Evolutionary conservation across 768 basidiomycete genomes (phyloP).

Genomic region (Tricholoma sp.): DNA sequence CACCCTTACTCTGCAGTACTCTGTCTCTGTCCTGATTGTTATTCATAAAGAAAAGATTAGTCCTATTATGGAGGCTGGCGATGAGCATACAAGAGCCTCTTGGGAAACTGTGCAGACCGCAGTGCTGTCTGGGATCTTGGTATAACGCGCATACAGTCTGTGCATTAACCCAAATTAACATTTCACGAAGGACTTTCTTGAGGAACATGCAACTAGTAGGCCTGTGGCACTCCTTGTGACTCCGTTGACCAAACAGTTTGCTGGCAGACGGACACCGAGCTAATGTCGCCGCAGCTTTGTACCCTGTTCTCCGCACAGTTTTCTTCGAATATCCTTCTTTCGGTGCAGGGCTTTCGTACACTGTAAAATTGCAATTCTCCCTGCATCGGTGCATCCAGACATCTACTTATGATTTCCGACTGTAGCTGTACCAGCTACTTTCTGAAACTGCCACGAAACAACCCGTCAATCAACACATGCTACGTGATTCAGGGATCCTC

Average conservation of each 20-base stretch:
- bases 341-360: conserved; percentile 18
- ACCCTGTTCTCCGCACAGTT: conserved; percentile 19
- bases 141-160: conserved; percentile 15
- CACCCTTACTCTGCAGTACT: conserved; percentile 33
- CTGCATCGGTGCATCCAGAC: neutral
- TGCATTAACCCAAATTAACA: neutral
- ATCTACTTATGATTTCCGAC: neutral
- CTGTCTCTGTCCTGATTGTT: conserved; percentile 32
- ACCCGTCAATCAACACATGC: conserved; percentile 34
- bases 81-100: conserved; percentile 11
- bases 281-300: conserved; percentile 17
- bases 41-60: conserved; percentile 35
- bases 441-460: conserved; percentile 41
- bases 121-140: conserved; percentile 50
- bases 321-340: conserved; percentile 8
- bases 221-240: neutral
- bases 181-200: conserved; percentile 24
- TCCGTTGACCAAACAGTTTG: conserved; percentile 19
- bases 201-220: conserved; percentile 23
- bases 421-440: conserved; percentile 49
- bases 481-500: conserved; percentile 39
- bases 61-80: conserved; percentile 15
- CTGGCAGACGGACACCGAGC: conserved; percentile 30
- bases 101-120: conserved; percentile 46
- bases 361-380: conserved; percentile 11